Base-by-base conservation (phyloP, 371 early-diverging fungal species). In the Nematocida displodere region DNA sequence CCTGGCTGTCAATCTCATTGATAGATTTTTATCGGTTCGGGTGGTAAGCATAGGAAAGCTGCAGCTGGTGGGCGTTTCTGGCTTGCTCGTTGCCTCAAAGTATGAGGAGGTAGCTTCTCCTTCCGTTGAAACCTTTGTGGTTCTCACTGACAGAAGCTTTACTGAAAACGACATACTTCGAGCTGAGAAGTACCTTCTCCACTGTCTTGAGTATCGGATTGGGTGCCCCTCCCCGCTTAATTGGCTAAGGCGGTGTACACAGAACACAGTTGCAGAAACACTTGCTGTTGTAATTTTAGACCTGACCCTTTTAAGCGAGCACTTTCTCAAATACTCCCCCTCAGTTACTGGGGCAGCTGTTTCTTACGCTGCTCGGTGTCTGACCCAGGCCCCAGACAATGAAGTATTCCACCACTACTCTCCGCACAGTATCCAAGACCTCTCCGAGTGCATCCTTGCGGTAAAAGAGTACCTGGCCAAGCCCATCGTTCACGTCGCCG, bases 241-340 rank as follows among this genome's bases (percentile, higher is more conserved):
- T 47, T 84, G 82, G 64, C 67, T 84, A 4, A 76, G 84, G 55
- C 63, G 61, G 42, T 77, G 63, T 49, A 44, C 79, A 20, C 71
- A 77, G 40, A 77, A 82, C 24, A 77, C 76, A 28, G 80, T 91
- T 80, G 90, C 94, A 77, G 84, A 89, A 40, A 89, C 89, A 79
- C 89, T 95, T 15, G 94, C 93, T 8, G 93, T 93, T 82, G 95
- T 93, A 81, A 86, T 97, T 62, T 88, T 96, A 88, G 99, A 98
- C 85, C 86, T 93, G 2, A 86, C 91, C 15, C 85, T 91, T 13
- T 80, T 95, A 24, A 92, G 94, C 81, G 87, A 92, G 68, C 83
- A 86, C 20, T 90, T 93, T 76, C 81, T 94, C 48, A 68, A 67
- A 34, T 87, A 83, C 29, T 82, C 87, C 15, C 91, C 94, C 0